Conservation (phyloP, 495 filamentous ascomycete genomes). For the Aspergillus campestris region DNA sequence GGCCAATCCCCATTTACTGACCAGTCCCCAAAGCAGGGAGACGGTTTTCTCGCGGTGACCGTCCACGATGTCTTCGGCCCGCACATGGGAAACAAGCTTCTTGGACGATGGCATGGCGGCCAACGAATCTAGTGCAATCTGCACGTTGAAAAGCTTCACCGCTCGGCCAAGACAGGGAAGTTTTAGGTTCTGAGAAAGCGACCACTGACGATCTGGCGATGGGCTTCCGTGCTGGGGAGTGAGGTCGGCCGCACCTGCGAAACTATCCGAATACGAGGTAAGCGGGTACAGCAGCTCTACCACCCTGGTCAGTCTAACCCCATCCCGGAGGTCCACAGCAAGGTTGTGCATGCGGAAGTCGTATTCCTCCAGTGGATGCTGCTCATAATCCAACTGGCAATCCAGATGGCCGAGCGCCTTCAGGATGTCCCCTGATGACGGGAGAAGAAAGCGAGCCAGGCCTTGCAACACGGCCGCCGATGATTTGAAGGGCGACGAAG, state of each 20-base stretch:
- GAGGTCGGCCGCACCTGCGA: background rate
- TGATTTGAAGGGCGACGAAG: slow-evolving; percentile 46
- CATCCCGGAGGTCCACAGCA: slow-evolving; percentile 57
- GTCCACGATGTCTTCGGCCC: slow-evolving; percentile 55
- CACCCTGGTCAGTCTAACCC: slow-evolving; percentile 49
- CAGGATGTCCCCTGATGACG: slow-evolving; percentile 51
- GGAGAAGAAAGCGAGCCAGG: slow-evolving; percentile 44
- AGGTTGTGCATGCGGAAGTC: slow-evolving; percentile 51
- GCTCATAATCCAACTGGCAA: slow-evolving; percentile 45
- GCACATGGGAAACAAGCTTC: slow-evolving; percentile 28
- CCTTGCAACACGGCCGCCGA: slow-evolving; percentile 46
- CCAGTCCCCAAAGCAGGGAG: slow-evolving; percentile 52
- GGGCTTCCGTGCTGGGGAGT: background rate
- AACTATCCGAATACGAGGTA: slow-evolving; percentile 2
- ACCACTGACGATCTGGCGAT: slow-evolving; percentile 14
- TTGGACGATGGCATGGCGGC: slow-evolving; percentile 27
- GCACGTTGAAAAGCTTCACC: slow-evolving; percentile 54
- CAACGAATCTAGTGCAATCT: slow-evolving; percentile 49
- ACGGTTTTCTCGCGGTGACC: slow-evolving; percentile 62
- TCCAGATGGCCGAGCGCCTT: slow-evolving; percentile 48
- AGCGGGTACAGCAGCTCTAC: slow-evolving; percentile 52
- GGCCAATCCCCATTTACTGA: slow-evolving; percentile 48
- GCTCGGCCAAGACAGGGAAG: slow-evolving; percentile 48
- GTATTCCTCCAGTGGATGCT: slow-evolving; percentile 52
- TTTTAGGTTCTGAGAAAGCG: slow-evolving; percentile 52